A percentile compares a stretch with the other conserved stretches of the same genome.
Conservation (phyloP, 2,329 filamentous ascomycete genomes). For the Boeremia exigua region DNA sequence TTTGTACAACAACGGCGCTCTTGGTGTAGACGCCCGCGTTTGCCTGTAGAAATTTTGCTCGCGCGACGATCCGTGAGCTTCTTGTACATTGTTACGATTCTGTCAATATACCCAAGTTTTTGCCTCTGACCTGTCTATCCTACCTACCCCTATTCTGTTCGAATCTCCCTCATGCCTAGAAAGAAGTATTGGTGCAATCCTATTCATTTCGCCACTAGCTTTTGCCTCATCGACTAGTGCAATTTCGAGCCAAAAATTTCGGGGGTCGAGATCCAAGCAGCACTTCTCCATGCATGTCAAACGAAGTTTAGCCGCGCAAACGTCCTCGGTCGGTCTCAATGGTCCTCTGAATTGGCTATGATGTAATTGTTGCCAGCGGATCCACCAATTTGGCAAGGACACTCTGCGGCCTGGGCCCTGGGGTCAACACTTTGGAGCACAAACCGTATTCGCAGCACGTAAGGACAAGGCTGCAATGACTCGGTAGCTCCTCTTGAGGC, state of each 20-base stretch:
- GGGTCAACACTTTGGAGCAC: no score
- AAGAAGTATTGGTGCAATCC: not conserved
- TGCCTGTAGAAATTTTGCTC: not conserved
- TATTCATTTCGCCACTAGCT: not conserved
- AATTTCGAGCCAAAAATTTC: not conserved
- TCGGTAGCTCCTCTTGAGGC: no score
- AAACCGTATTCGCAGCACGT: no score
- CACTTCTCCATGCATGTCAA: not conserved
- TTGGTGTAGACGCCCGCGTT: not conserved
- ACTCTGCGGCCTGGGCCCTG: no score
- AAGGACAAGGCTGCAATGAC: no score
- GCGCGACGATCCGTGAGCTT: constrained; percentile 2
- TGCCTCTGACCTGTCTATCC: not conserved
- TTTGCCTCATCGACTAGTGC: constrained; percentile 1
- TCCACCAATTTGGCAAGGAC: no score
- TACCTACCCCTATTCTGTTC: not conserved
- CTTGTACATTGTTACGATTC: constrained; percentile 5
- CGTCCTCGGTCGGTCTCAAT: no score
- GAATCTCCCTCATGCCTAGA: not conserved
- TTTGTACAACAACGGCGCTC: constrained; percentile 1
- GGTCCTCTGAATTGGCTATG: not conserved
- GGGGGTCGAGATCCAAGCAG: not conserved
- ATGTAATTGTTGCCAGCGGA: not conserved
- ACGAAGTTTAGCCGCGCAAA: not conserved
- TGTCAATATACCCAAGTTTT: constrained; percentile 14